phyloP scores from a whole-genome alignment of 2,329 filamentous ascomycete species.

The Emydomyces testavorans region DNA sequence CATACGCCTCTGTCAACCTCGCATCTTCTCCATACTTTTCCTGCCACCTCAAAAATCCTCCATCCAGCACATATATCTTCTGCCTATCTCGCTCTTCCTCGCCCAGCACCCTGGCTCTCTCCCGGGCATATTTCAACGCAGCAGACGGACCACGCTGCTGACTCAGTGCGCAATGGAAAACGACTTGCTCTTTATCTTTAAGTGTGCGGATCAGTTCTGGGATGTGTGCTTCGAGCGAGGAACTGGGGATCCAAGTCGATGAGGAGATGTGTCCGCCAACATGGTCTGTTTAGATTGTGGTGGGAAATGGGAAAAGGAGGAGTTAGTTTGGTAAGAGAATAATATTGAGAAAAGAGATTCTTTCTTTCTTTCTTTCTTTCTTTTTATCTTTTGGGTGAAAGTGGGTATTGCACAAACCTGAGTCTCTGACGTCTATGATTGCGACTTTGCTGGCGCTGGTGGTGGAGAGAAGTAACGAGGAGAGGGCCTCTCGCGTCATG shows the following conservation, averaged over 20 bases:
- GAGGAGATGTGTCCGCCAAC: slow-evolving; percentile 79
- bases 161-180: slow-evolving; percentile 89
- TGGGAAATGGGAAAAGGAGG: too few relatives aligned
- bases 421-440: slow-evolving; percentile 81
- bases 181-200: slow-evolving; percentile 64
- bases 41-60: slow-evolving; percentile 84
- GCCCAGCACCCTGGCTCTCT: slow-evolving; percentile 46
- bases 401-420: slow-evolving; percentile 49
- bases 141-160: slow-evolving; percentile 83
- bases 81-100: slow-evolving; percentile 43
- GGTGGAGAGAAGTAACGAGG: slow-evolving; percentile 49
- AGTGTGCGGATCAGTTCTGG: slow-evolving; percentile 73
- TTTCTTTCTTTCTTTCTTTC: too few relatives aligned
- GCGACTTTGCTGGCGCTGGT: slow-evolving; percentile 44
- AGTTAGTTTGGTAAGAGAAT: too few relatives aligned
- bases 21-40: slow-evolving; percentile 65
- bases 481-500: slow-evolving; percentile 58
- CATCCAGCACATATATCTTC: slow-evolving; percentile 67
- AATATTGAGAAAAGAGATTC: too few relatives aligned
- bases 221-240: slow-evolving; percentile 60
- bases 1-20: slow-evolving; percentile 70
- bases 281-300: slow-evolving; percentile 49
- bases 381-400: background rate
- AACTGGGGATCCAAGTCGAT: slow-evolving; percentile 63
- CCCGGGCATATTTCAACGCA: slow-evolving; percentile 59